phyloP scores from a whole-genome alignment of 805 yeast species.

The Yamadazyma sp. region DNA sequence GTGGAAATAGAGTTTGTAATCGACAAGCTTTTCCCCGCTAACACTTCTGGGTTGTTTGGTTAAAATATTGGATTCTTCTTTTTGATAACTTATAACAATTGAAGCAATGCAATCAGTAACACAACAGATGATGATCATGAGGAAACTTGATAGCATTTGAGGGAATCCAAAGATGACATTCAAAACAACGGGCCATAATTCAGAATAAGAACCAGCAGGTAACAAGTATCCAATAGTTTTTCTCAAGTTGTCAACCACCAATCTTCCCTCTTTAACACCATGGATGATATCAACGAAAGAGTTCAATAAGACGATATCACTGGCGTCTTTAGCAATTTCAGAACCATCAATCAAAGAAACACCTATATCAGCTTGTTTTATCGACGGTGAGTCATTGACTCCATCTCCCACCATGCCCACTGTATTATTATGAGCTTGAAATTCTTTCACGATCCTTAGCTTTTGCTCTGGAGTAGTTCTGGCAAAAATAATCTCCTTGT shows the following conservation, averaged over 20 bases:
- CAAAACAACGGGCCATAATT: conserved; percentile 50
- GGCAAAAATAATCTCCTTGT: conserved; percentile 41
- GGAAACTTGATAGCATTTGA: conserved; percentile 47
- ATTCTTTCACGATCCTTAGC: conserved; percentile 46
- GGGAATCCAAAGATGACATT: conserved; percentile 52
- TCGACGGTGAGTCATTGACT: conserved; percentile 36
- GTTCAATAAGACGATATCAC: conserved; percentile 32
- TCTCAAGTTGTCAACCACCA: conserved; percentile 49
- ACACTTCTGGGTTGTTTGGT: conserved; percentile 42
- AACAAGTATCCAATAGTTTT: conserved; percentile 48
- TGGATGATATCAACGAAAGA: conserved; percentile 28
- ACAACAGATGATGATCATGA: conserved; percentile 52
- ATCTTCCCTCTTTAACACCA: conserved; percentile 43
- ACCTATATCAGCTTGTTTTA: conserved; percentile 36
- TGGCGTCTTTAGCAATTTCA: conserved; percentile 39
- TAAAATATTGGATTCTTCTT: conserved; percentile 43
- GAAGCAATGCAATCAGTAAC: conserved; percentile 49
- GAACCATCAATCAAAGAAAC: conserved; percentile 29
- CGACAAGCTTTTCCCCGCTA: conserved; percentile 42
- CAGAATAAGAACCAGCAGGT: conserved; percentile 55
- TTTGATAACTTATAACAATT: conserved; percentile 44
- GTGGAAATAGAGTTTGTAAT: conserved; percentile 39
- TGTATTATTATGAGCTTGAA: conserved; percentile 32
- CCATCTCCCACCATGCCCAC: conserved; percentile 42
- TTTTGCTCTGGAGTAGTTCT: conserved; percentile 53